Evolutionary conservation across 2,329 filamentous ascomycete species (phyloP), one percentile per base, ranked within the genome.

Genomic region (Calonectria pseudoreteaudii): DNA sequence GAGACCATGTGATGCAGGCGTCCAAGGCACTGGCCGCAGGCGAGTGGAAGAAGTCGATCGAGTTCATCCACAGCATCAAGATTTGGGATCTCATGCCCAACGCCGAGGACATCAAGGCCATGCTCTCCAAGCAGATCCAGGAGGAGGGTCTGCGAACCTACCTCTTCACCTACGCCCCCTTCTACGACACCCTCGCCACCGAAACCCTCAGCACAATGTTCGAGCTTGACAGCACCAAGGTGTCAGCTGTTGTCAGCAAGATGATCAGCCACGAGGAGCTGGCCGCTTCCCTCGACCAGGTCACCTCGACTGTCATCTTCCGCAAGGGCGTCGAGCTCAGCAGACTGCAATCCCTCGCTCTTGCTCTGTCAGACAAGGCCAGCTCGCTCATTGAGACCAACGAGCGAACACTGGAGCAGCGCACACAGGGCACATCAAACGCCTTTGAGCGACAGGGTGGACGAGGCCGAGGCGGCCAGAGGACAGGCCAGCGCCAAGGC

Each of bases 211-310:
- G 95, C 76, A 89, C 88, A 78, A 99, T 99, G 97, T 99, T 99
- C 85, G 97, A 99, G 87, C 93, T 99, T 30, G 91, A 96, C 71
- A 89, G 93, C 80, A 92, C 93, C 87, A 98, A 98, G 91, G 96
- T 98, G 66, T 90, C 94, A n/a, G 95, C 97, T 44, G 93, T 99
- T 70, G 93, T 99, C 82, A 98, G 95, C 90, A 98, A 98, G 90
- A 99, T 99, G 97, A 98, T 99, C 86, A 98, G 95, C 82, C 97
- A 99, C 88, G 97, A 99, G 87, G 97, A 99, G 86, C 93, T 99
- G 65, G 95, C 94, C 13, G 97, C 97, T 53, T 97, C 97, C 47
- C 92, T 99, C 34, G 97, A 99, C 88, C 97, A 99, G 87, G 96
- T 99, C 87, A 98, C 97, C 82, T 93, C 94, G 79, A 97, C 95